Conservation (phyloP, 1,284 basidiomycete species). For the Rhodotorula sp. region DNA sequence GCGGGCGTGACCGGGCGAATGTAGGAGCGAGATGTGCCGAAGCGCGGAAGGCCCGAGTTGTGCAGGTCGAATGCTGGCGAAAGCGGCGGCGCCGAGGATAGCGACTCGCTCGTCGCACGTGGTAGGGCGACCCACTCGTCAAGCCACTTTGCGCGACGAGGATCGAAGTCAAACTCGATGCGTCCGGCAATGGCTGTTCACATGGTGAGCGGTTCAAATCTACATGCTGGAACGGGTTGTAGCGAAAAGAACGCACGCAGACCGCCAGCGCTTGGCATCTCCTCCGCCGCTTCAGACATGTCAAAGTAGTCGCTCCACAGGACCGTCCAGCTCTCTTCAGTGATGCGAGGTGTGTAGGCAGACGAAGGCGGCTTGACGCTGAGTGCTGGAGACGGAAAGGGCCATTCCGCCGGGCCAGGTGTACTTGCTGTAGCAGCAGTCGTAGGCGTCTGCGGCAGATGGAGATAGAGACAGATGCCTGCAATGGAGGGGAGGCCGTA, state of each 20-base stretch:
- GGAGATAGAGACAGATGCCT: conserved; percentile 39
- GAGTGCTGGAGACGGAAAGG: neutral
- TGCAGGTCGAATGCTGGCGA: neutral
- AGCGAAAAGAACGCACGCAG: conserved; percentile 10
- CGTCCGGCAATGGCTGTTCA: conserved; percentile 38
- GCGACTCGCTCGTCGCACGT: conserved; percentile 3
- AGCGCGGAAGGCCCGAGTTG: neutral
- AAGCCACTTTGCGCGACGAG: conserved; percentile 35
- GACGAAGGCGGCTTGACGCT: neutral
- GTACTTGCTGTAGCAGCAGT: neutral
- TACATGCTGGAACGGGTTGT: neutral
- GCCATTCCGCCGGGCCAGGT: neutral
- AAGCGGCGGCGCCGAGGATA: neutral
- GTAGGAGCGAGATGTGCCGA: conserved; percentile 4
- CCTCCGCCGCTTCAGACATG: neutral
- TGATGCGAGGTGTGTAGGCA: conserved; percentile 6
- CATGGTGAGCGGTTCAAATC: neutral
- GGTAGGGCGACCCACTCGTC: conserved; percentile 9
- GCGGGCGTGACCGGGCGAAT: conserved; percentile 10
- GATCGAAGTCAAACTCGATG: conserved; percentile 43
- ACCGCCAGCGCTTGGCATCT: neutral
- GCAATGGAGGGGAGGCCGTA: conserved; percentile 37
- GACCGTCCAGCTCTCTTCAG: conserved; percentile 14
- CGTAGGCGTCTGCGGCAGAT: neutral
- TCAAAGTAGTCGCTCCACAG: conserved; percentile 20